A percentile compares a stretch with the other conserved stretches of the same genome.
These are phyloP conservation scores for Zasmidium cellare DNA, from an alignment of 2,329 filamentous ascomycete species.

Conservation along the genomic window DNA sequence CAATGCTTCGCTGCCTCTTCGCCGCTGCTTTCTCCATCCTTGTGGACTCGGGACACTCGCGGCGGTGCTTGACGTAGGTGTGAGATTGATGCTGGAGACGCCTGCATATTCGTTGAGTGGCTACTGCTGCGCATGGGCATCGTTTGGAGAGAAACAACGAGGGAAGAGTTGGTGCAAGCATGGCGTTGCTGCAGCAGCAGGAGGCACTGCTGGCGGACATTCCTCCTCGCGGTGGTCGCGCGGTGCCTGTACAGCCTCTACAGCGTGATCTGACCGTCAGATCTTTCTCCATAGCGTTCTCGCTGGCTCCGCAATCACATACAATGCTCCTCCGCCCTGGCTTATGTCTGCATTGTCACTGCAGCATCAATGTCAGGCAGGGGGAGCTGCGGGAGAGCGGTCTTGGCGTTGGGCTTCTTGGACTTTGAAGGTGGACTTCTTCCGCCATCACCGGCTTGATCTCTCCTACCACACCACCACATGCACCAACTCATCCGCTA, in stretches of 20 bases:
- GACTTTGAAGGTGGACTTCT: not conserved
- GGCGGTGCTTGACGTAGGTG: not conserved
- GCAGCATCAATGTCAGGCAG: not conserved
- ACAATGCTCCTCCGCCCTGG: not conserved
- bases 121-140: not conserved
- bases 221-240: not conserved
- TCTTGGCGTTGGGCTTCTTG: slow-evolving; percentile 5
- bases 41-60: not conserved
- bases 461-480: slow-evolving; percentile 1
- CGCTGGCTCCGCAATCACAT: not conserved
- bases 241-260: not conserved
- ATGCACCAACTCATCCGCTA: slow-evolving; percentile 1
- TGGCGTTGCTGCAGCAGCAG: not conserved
- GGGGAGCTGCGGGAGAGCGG: not conserved
- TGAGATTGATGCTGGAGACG: not conserved
- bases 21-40: no score
- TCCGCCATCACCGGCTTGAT: not conserved
- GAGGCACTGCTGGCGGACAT: not conserved
- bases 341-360: not conserved
- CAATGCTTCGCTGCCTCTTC: no score
- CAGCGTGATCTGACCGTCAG: slow-evolving; percentile 1
- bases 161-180: not conserved
- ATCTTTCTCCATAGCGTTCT: not conserved
- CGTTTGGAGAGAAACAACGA: not conserved
- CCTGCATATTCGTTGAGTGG: not conserved